Base-by-base conservation (phyloP, 305 asterid genomes). In the Rubia balearica region DNA sequence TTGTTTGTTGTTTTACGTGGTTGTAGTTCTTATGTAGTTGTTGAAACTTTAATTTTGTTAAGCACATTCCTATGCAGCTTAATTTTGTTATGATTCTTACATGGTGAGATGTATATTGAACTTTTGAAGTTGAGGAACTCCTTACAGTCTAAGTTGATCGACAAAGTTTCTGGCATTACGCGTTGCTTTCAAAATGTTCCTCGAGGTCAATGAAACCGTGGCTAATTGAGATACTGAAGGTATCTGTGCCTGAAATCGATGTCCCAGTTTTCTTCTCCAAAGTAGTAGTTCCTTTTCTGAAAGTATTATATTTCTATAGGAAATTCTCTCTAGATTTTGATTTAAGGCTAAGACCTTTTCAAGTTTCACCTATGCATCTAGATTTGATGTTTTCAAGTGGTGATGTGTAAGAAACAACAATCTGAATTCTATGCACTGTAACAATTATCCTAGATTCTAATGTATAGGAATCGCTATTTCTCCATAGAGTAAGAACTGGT, bases 111-210 rank as follows among this genome's bases (percentile, higher is more conserved):
- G 13, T 27, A 16, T 42, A 51, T 16, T 16, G 13, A n/a, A 30
- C 27, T 11, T 27, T 41, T 22, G 57, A 53, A 7, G 76, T 2
- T 46, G 55, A 30, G 36, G 6, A 27, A 64, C 21, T 9, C 41
- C 13, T 14, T 48, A 24, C 0, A 6, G 11, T 48, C n/a, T n/a
- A n/a, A n/a, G 33, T 5, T 55, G 55, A 21, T 69, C 24, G n/a
- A 61, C 56, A 9, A 14, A 16, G 21, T 65, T 14, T 61, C n/a
- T 45, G 42, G 36, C 9, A 60, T 33, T 75, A 73, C 90, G 89
- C 96, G 97, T 94, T 70, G 97, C 96, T 49, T 87, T 94, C 77
- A 94, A 94, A 83, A 91, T 94, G 98, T 94, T 94, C 85, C 79
- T 91, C 49, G 96, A 96, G 67, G 92, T 94, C 69, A 85, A 96